A percentile compares a stretch with the other conserved stretches of the same genome.
phyloP scores from a whole-genome alignment of 768 basidiomycete species.

The Boletus reticuloceps region DNA sequence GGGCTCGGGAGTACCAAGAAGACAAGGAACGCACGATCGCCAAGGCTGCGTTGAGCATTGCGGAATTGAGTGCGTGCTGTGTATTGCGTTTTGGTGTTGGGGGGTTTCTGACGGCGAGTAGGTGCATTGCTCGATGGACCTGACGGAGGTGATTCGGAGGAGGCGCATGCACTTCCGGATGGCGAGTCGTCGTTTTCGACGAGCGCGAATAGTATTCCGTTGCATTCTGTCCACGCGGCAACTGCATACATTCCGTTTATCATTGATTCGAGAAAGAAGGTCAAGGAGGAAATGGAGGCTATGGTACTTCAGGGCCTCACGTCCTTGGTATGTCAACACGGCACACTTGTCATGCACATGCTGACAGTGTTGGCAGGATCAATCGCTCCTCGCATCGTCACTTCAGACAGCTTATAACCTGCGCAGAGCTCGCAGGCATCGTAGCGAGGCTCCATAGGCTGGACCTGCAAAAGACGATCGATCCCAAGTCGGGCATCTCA shows the following conservation, averaged over 20 bases:
- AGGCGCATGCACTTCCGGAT: not conserved
- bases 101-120: constrained; percentile 20
- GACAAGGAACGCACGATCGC: constrained; percentile 86
- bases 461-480: constrained; percentile 72
- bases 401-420: constrained; percentile 96
- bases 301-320: constrained; percentile 83
- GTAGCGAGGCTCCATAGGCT: constrained; percentile 82
- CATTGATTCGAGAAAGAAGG: constrained; percentile 62
- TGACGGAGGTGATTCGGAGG: constrained; percentile 9
- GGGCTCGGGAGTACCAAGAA: constrained; percentile 50
- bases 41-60: constrained; percentile 92
- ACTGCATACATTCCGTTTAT: constrained; percentile 69
- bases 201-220: constrained; percentile 41
- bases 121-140: constrained; percentile 52
- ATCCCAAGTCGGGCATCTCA: constrained; percentile 54
- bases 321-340: constrained; percentile 50
- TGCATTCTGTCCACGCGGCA: constrained; percentile 74
- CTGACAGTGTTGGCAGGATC: constrained; percentile 55
- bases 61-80: constrained; percentile 73
- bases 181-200: constrained; percentile 14
- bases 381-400: constrained; percentile 86
- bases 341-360: too few species aligned
- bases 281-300: constrained; percentile 85
- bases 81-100: too few species aligned
- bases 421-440: constrained; percentile 61